Base-by-base conservation (phyloP, 208 protist species). In the Trypanosoma theileri region DNA sequence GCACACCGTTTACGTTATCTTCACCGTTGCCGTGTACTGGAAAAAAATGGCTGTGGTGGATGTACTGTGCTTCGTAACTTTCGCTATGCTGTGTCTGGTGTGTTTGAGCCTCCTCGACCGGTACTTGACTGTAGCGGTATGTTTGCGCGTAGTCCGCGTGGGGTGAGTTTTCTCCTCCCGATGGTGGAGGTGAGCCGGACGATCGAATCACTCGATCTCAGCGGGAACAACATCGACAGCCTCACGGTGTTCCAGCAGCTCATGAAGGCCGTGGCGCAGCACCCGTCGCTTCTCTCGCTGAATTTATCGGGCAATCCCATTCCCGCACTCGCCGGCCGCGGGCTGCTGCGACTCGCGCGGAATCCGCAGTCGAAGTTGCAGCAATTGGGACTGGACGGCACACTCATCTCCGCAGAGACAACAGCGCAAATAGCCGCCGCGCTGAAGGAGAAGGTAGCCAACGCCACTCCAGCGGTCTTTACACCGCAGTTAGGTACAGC, bases 241-340 rank as follows among this genome's bases (percentile, higher is more conserved):
- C 65, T 95, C 16, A 79, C 56, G 17, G 16, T 87, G 9, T 78
- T 95, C n/a, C 89, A 95, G 75, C 69, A 69, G 10, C 67, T 95
- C 13, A 52, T 89, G 19, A 80, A 82, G 59, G 69, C 79, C 13
- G 74, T 86, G 3, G 59, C 68, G 10, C 65, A 70, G 24, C 89
- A 92, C 63, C 86, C 84, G 21, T 73, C 79, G 12, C 41, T 95
- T 14, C 44, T 69, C 16, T 82, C 81, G 26, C 61, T 95, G 56
- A 79, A 91, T 66, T 64, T 95, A 4, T 89, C 85, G 3, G 67
- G 84, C 63, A 95, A 95, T 63, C 89, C 89, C 1, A 89, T 95
- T 44, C 89, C 89, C 0, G 71, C 85, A 8, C 76, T 95, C 0
- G 89, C 89, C 0, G 89, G 84, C 2, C 84, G 89, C 21, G 80